Conservation (phyloP, 176 grass and related monocot species). For the Thinopyrum elongatum region DNA sequence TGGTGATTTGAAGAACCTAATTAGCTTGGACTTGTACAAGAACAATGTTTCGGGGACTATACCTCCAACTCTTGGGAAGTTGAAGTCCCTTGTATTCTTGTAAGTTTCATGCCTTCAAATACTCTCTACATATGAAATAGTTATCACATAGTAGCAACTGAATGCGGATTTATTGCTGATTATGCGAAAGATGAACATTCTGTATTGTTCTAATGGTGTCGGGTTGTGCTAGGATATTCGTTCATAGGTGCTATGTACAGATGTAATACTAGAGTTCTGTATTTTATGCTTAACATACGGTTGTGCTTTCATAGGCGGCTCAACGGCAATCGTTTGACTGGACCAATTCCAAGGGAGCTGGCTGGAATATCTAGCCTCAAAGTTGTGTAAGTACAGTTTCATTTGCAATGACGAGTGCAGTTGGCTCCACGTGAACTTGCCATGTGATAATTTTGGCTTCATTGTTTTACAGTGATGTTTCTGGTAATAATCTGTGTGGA, state of each 20-base stretch:
- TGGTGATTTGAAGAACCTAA: conserved; percentile 82
- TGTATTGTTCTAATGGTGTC: background rate
- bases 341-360: conserved; percentile 90
- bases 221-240: background rate
- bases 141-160: background rate
- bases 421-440: background rate
- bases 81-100: conserved; percentile 94
- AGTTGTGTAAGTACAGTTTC: conserved; percentile 84
- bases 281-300: conserved; percentile 9
- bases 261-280: background rate
- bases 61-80: conserved; percentile 66
- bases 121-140: background rate
- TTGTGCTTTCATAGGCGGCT: conserved; percentile 66
- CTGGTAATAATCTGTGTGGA: conserved; percentile 85
- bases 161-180: background rate
- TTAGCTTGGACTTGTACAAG: conserved; percentile 95
- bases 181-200: background rate
- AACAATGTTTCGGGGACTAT: conserved; percentile 90
- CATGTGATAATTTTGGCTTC: conserved; percentile 9
- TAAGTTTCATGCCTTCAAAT: conserved; percentile 51
- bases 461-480: conserved; percentile 77
- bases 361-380: conserved; percentile 71
- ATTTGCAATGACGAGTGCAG: background rate
- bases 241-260: background rate
- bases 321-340: conserved; percentile 83